Base-by-base conservation (phyloP, 2,329 filamentous ascomycete species). In the Colletotrichum incanum region DNA sequence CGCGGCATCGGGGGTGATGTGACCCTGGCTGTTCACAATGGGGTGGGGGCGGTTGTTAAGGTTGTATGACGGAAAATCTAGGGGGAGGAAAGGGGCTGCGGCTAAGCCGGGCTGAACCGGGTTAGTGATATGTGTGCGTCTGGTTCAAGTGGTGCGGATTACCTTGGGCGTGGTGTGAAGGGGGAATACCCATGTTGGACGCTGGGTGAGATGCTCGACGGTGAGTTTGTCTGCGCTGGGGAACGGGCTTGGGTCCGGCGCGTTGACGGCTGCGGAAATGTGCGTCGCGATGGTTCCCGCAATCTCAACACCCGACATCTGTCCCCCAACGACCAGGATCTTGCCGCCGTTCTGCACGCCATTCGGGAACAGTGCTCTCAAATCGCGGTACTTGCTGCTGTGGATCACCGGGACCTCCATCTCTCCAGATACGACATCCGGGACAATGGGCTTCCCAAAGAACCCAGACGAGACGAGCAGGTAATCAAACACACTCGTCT, bases 301-400 rank as follows among this genome's bases (percentile, higher is more conserved):
- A 60, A 92, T 92, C 82, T 97, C 94, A 6, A 93, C 89, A 0
- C 93, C 94, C 2, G 93, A 96, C 88, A 96, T 95, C 76, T 95
- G 93, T 0, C 93, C 94, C 0, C 94, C 94, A 1, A 95, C 89
- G 0, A 97, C 85, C 1, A 94, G 85, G 20, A 96, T 90, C 77
- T 91, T 93, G 23, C 89, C 88, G 1, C 77, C 76, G 54, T 39
- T 7, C 5, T 74, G 67, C 2, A 82, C 78, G 0, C 80, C 76
- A 26, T 75, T 50, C 0, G 81, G 82, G 1, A 92, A 76, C 3
- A 92, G 79, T 11, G 79, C 79, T 37, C 85, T 76, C 2, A 93
- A 80, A 65, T 88, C 84, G 4, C 92, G 86, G 64, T 94, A 91
- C 37, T 87, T 82, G 59, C 92, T 93, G 80, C 92, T 95, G 79